A percentile compares a stretch with the other conserved stretches of the same genome.
These are phyloP conservation scores for Sporothrix protearum DNA, from an alignment of 2,329 filamentous ascomycete genomes.

Conservation along the genomic window DNA sequence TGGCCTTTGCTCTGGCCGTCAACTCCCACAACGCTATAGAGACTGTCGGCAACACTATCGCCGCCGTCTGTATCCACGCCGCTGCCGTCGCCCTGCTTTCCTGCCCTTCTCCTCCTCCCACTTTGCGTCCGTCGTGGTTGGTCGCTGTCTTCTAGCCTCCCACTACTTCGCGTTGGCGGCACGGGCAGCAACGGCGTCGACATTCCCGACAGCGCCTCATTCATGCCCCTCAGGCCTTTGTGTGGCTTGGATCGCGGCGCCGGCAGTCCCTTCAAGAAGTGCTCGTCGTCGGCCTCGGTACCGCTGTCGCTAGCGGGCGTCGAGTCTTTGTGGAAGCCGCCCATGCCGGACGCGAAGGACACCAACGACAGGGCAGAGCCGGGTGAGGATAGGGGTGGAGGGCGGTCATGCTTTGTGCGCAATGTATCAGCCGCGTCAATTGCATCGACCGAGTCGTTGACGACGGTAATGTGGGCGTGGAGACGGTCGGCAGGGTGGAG, in stretches of 20 bases:
- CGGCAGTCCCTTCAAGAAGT: slow-evolving; percentile 78
- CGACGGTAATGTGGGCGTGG: background rate
- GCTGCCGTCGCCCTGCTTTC: background rate
- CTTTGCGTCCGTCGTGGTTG: background rate
- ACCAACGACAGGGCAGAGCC: slow-evolving; percentile 29
- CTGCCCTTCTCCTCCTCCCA: background rate
- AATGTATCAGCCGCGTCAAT: background rate
- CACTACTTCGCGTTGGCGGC: slow-evolving; percentile 28
- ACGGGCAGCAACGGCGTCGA: slow-evolving; percentile 53
- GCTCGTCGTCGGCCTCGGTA: slow-evolving; percentile 92
- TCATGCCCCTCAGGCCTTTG: slow-evolving; percentile 69
- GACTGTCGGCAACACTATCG: slow-evolving; percentile 19
- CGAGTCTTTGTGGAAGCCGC: slow-evolving; percentile 48
- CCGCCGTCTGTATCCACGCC: background rate
- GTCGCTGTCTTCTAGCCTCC: background rate
- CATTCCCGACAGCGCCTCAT: slow-evolving; percentile 53
- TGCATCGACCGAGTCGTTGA: background rate
- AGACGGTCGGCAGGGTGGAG: slow-evolving; percentile 48
- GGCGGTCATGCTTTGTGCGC: background rate
- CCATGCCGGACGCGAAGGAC: slow-evolving; percentile 24
- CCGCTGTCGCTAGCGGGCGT: slow-evolving; percentile 78
- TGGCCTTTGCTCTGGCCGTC: slow-evolving; percentile 36
- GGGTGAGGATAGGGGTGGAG: slow-evolving; percentile 3
- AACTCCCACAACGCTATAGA: slow-evolving; percentile 31
- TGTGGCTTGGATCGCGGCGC: slow-evolving; percentile 68